Evolutionary conservation across 2,329 filamentous ascomycete species (phyloP), one percentile per base, ranked within the genome.

Genomic region (Paracorniculantispora psalliotae): DNA sequence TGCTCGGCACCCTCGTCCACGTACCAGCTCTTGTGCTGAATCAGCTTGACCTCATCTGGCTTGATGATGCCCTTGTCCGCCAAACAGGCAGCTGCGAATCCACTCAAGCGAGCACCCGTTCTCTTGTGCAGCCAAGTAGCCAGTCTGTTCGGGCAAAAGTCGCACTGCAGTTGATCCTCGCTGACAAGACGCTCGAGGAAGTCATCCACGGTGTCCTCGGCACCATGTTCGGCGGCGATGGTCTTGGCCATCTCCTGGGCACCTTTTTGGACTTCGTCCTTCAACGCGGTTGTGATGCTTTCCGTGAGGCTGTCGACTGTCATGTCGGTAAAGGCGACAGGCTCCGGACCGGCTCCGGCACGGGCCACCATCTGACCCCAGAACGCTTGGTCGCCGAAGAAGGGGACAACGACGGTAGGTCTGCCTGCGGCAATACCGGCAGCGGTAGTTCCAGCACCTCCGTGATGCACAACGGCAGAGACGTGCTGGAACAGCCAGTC

Each of bases 401-500:
- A 96, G 0, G 91, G 91, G 0, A 96, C 86, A 2, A 96, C 81
- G 1, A 94, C 83, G 0, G 91, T 96, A 1, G 91, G 91, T 57
- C 86, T 86, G 25, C 91, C 91, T 1, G 86, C 83, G 19, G 88
- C 83, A 61, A 96, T 90, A 19, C 91, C 91, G 1, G 91, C 90
- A 1, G 91, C 91, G 1, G 91, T 96, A 2, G 91, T 96, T 19
- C 91, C 91, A 9, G 91, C 91, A 60, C 92, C 91, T 23, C 91
- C 92, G 63, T 96, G 91, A 68, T 96, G 92, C 5, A 94, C 88
- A 1, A 96, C 91, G 46, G 85, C 87, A 0, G 89, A 88, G 1
- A 96, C 91, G 39, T 82, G 86, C 63, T 90, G 80, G 72, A 96
- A 96, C 0, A 96, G 75, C 91, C 91, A 96, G 73, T 96, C 92